phyloP scores from a whole-genome alignment of 306 rosid species.

The Pyrus communis region DNA sequence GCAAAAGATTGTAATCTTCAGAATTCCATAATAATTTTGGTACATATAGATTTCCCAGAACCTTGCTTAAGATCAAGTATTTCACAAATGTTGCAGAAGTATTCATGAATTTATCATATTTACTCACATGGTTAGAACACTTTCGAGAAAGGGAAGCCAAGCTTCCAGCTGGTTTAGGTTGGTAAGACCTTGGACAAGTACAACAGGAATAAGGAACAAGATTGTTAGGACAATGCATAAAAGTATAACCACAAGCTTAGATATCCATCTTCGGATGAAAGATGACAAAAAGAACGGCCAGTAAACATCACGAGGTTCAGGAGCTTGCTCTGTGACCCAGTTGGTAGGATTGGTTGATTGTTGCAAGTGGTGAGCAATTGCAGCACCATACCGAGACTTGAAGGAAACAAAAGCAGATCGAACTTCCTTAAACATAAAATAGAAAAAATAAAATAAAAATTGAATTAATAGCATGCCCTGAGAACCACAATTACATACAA shows the following conservation, averaged over 20 bases:
- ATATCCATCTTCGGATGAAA: constrained; percentile 79
- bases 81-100: not conserved
- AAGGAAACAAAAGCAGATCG: constrained; percentile 90
- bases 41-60: not conserved
- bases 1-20: not conserved
- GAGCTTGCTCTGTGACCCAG: constrained; percentile 85
- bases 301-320: constrained; percentile 81
- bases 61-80: not conserved
- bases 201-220: constrained; percentile 75
- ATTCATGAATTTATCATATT: not conserved
- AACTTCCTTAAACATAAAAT: constrained; percentile 48
- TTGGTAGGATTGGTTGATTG: constrained; percentile 77
- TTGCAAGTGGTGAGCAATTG: constrained; percentile 61
- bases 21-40: not conserved
- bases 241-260: constrained; percentile 62
- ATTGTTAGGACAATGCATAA: constrained; percentile 50
- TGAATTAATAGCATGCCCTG: constrained; percentile 17
- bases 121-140: constrained; percentile 76
- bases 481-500: not conserved
- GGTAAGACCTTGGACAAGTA: constrained; percentile 71
- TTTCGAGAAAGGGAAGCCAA: constrained; percentile 78
- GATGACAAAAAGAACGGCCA: constrained; percentile 95
- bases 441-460: constrained; percentile 5
- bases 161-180: constrained; percentile 69
- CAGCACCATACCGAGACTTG: constrained; percentile 73